phyloP scores from a whole-genome alignment of 2,329 filamentous ascomycete species.

The Colletotrichum sp. region DNA sequence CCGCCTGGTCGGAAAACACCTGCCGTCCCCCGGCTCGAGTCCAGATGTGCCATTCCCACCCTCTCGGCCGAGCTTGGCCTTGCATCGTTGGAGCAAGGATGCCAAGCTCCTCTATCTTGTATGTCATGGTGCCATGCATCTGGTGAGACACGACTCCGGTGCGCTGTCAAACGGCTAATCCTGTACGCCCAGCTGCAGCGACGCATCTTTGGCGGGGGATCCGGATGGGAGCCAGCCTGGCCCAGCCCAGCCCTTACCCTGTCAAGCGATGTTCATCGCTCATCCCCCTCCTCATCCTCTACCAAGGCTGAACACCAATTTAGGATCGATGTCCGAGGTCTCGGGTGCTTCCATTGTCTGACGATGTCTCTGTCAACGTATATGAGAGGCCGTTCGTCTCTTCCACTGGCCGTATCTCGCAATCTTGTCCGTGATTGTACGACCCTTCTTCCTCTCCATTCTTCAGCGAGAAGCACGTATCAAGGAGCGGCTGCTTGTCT shows the following conservation, averaged over 20 bases:
- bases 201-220: not conserved
- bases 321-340: not conserved
- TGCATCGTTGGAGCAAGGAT: not conserved
- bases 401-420: not conserved
- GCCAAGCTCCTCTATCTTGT: not conserved
- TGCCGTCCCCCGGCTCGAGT: not conserved
- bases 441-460: not conserved
- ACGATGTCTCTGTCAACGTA: not conserved
- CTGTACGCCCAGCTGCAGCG: not conserved
- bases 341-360: not conserved
- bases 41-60: not conserved
- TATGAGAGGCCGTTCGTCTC: not conserved
- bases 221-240: not conserved
- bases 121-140: not conserved
- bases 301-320: not conserved
- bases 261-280: not conserved
- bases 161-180: slow-evolving; percentile 7
- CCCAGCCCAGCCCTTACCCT: not conserved
- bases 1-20: not conserved
- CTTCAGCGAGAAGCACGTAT: slow-evolving; percentile 9
- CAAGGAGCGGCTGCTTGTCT: not conserved
- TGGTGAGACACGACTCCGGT: slow-evolving; percentile 8
- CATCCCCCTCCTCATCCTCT: not conserved
- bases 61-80: slow-evolving; percentile 3
- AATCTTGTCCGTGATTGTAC: not conserved